These are phyloP conservation scores for Scleroderma bovista DNA, from an alignment of 768 basidiomycete genomes.

Conservation along the genomic window DNA sequence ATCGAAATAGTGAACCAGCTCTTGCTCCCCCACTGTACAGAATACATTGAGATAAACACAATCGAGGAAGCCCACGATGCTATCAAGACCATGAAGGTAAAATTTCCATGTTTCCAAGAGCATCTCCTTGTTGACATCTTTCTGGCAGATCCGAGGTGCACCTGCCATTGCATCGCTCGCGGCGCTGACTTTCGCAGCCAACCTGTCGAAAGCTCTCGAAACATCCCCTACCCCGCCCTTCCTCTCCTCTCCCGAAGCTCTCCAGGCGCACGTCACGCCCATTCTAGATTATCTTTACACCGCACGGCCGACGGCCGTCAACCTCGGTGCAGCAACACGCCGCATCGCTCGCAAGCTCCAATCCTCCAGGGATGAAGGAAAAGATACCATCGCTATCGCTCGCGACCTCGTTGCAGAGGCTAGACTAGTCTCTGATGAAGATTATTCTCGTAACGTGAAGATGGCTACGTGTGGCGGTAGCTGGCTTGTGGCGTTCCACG, in stretches of 20 bases:
- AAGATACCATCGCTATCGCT: slow-evolving; percentile 43
- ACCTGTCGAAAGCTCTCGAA: slow-evolving; percentile 51
- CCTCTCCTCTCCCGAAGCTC: slow-evolving; percentile 44
- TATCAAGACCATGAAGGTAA: slow-evolving; percentile 92
- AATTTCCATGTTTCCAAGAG: not conserved
- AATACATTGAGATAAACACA: slow-evolving; percentile 60
- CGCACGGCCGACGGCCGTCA: slow-evolving; percentile 94
- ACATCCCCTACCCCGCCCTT: slow-evolving; percentile 46
- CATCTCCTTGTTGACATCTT: not conserved
- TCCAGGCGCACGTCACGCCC: slow-evolving; percentile 51
- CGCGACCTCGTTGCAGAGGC: slow-evolving; percentile 66
- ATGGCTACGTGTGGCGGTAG: slow-evolving; percentile 86
- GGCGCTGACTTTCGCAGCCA: slow-evolving; percentile 65
- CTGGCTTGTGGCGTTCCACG: slow-evolving; percentile 57
- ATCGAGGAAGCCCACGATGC: slow-evolving; percentile 87
- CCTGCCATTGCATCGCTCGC: slow-evolving; percentile 94
- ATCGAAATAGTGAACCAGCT: slow-evolving; percentile 92
- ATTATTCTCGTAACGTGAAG: slow-evolving; percentile 76
- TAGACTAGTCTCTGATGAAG: slow-evolving; percentile 73
- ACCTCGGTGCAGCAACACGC: slow-evolving; percentile 81
- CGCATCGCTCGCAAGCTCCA: slow-evolving; percentile 55
- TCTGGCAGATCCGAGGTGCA: slow-evolving; percentile 74
- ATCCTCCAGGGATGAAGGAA: slow-evolving; percentile 31
- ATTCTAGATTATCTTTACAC: slow-evolving; percentile 72
- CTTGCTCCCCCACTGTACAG: slow-evolving; percentile 70